phyloP scores from a whole-genome alignment of 2,329 filamentous ascomycete species.

The Botrytis cinerea region DNA sequence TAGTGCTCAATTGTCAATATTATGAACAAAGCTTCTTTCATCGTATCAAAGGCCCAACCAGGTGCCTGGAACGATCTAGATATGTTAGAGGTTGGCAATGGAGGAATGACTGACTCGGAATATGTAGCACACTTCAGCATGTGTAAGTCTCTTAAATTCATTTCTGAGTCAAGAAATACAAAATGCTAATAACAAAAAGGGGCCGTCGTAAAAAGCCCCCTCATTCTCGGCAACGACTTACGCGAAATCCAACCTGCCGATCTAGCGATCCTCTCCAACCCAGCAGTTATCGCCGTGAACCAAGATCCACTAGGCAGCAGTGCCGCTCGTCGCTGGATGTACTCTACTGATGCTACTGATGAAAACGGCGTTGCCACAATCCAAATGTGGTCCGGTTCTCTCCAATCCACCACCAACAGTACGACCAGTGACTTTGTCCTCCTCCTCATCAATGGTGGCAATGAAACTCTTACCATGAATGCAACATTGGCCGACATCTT shows the following conservation, averaged over 20 bases:
- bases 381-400: constrained; percentile 51
- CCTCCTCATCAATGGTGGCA: constrained; percentile 52
- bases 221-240: constrained; percentile 41
- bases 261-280: constrained; percentile 46
- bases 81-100: constrained; percentile 44
- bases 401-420: constrained; percentile 44
- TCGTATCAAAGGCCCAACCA: constrained; percentile 39
- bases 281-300: constrained; percentile 48
- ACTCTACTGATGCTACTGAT: constrained; percentile 46
- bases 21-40: constrained; percentile 38
- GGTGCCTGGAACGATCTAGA: constrained; percentile 43
- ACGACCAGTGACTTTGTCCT: constrained; percentile 51
- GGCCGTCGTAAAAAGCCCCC: constrained; percentile 37
- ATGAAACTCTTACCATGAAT: constrained; percentile 48
- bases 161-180: background rate
- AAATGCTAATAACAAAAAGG: constrained; percentile 27
- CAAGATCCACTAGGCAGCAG: constrained; percentile 46
- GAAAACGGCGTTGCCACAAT: constrained; percentile 49
- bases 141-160: constrained; percentile 30
- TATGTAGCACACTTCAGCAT: constrained; percentile 41
- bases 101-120: constrained; percentile 43
- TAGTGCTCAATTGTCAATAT: constrained; percentile 39
- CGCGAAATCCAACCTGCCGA: constrained; percentile 40
- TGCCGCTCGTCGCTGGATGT: constrained; percentile 49
- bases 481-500: constrained; percentile 56